Evolutionary conservation across 2,329 filamentous ascomycete species (phyloP).

Genomic region (Colletotrichum plurivorum): DNA sequence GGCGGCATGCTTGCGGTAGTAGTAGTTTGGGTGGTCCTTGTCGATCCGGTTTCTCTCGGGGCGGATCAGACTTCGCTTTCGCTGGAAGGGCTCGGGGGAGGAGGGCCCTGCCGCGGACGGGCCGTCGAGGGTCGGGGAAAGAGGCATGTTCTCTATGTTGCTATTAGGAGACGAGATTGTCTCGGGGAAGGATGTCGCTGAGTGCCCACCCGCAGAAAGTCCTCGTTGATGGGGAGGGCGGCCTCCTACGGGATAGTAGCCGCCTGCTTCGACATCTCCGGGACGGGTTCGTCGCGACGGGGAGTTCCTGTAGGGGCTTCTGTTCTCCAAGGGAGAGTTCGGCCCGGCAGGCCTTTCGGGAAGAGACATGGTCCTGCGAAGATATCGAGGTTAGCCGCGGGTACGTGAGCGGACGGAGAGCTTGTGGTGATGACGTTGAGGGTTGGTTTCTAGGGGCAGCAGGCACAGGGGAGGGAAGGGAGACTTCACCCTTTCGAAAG

Average conservation of each 20-base stretch:
- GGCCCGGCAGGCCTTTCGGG: slow-evolving; percentile 74
- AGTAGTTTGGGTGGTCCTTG: slow-evolving; percentile 91
- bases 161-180: slow-evolving; percentile 68
- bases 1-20: slow-evolving; percentile 95
- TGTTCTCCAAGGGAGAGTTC: slow-evolving; percentile 72
- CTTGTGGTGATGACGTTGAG: background rate
- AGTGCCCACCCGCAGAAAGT: slow-evolving; percentile 67
- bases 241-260: slow-evolving; percentile 60
- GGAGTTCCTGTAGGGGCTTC: slow-evolving; percentile 77
- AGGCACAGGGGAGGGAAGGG: slow-evolving; percentile 3
- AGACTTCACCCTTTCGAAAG: slow-evolving; percentile 42
- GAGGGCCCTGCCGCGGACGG: slow-evolving; percentile 38
- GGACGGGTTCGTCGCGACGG: slow-evolving; percentile 75
- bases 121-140: slow-evolving; percentile 64
- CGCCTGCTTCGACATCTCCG: slow-evolving; percentile 79
- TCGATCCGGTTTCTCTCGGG: slow-evolving; percentile 91
- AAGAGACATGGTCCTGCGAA: slow-evolving; percentile 69
- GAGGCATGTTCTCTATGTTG: slow-evolving; percentile 68
- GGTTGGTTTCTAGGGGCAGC: background rate
- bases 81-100: slow-evolving; percentile 56
- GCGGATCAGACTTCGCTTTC: slow-evolving; percentile 90
- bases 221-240: slow-evolving; percentile 66
- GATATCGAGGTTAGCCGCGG: slow-evolving; percentile 30
- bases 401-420: slow-evolving; percentile 9
- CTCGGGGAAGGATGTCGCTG: slow-evolving; percentile 71